Evolutionary conservation across 169 alveolate species (phyloP).

Genomic region (Plasmodium sp.): DNA sequence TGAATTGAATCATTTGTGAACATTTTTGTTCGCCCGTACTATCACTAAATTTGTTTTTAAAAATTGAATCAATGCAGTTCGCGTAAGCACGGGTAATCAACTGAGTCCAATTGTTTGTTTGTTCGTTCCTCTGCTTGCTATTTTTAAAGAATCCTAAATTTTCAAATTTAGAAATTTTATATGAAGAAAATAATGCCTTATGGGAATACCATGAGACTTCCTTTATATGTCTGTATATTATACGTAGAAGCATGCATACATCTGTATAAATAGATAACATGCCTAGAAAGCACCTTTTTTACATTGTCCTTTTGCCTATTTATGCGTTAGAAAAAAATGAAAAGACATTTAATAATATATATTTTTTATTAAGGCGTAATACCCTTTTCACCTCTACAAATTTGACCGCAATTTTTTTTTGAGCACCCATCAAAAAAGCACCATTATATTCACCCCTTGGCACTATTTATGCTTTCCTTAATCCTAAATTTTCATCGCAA

Average conservation of each 20-base stretch:
- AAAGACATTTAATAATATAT: not conserved
- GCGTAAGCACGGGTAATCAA: not conserved
- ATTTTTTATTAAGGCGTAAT: too few species aligned
- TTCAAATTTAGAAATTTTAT: not conserved
- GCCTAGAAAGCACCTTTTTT: not conserved
- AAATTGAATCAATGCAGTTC: not conserved
- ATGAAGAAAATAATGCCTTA: not conserved
- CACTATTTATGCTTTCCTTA: not conserved
- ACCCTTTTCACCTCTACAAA: not conserved
- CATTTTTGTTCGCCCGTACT: not conserved
- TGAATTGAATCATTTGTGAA: not conserved
- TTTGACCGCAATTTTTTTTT: not conserved
- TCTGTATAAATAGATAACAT: not conserved
- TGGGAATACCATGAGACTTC: not conserved
- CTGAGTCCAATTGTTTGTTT: not conserved
- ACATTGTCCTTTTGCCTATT: not conserved
- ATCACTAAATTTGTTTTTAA: not conserved
- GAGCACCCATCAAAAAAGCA: not conserved
- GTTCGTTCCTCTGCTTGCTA: not conserved
- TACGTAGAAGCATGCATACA: not conserved
- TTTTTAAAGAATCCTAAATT: not conserved
- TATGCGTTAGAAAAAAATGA: not conserved
- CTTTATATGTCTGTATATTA: not conserved
- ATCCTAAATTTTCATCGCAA: not conserved
- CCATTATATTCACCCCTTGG: not conserved